Percentiles rank a stretch among this genome's conserved stretches.
Conservation (phyloP, 1,139 yeast species). For the Yamadazyma songkhlaensis region DNA sequence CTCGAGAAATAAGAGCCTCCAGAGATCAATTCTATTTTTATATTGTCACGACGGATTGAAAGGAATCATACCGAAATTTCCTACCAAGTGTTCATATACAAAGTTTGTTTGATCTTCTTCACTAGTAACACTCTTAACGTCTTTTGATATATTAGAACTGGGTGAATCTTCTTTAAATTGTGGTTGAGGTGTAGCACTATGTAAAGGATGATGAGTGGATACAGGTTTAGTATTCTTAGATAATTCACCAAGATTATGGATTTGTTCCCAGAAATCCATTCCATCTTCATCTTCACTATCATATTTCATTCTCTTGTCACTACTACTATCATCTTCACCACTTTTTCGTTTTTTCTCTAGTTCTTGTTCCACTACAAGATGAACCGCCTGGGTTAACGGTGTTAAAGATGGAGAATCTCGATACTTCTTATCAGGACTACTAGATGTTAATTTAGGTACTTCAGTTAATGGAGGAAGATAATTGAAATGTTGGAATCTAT, state of each 20-base stretch:
- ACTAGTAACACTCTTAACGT: slow-evolving; percentile 4
- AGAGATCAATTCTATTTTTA: no score
- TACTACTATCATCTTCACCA: slow-evolving; percentile 7
- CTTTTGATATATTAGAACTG: neutral
- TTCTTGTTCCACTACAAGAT: slow-evolving; percentile 39
- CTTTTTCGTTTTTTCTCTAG: slow-evolving; percentile 15
- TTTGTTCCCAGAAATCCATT: slow-evolving; percentile 68
- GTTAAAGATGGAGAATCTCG: slow-evolving; percentile 21
- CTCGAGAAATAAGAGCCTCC: no score
- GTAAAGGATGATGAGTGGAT: slow-evolving; percentile 50
- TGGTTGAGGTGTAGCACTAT: slow-evolving; percentile 22
- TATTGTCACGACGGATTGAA: slow-evolving; percentile 14
- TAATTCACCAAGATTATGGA: slow-evolving; percentile 48
- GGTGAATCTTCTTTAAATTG: neutral
- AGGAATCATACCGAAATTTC: slow-evolving; percentile 18
- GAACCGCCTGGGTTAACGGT: slow-evolving; percentile 45
- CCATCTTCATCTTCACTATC: slow-evolving; percentile 37
- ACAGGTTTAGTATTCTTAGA: slow-evolving; percentile 25
- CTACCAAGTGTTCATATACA: slow-evolving; percentile 16
- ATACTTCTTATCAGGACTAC: slow-evolving; percentile 22
- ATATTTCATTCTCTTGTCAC: slow-evolving; percentile 12
- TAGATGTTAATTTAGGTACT: slow-evolving; percentile 65
- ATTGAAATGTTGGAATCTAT: slow-evolving; percentile 67
- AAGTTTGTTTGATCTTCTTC: slow-evolving; percentile 13
- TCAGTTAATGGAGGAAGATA: slow-evolving; percentile 69